Evolutionary conservation across 345 rosid species (phyloP).

Genomic region (Eutrema japonicum): DNA sequence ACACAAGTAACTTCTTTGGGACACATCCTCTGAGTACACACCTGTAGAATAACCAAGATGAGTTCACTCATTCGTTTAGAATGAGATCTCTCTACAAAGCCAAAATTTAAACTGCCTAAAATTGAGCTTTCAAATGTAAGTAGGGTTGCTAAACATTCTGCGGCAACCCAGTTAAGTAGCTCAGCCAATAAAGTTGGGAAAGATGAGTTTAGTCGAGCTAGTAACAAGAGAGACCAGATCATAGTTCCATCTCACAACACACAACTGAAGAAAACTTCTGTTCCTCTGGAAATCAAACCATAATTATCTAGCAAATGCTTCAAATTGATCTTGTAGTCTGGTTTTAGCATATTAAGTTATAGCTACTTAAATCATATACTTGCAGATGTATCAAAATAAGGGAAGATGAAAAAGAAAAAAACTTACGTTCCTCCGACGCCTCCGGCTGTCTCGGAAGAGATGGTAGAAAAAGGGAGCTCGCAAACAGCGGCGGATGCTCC

Average conservation of each 20-base stretch:
- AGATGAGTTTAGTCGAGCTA: too few relatives aligned
- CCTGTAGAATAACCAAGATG: constrained; percentile 42
- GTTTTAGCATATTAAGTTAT: background rate
- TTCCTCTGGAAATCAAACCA: constrained; percentile 16
- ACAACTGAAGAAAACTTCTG: background rate
- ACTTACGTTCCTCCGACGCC: constrained; percentile 99
- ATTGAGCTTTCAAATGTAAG: background rate
- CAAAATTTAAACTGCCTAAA: background rate
- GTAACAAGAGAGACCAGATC: background rate
- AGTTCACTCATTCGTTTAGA: background rate
- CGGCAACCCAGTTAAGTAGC: background rate
- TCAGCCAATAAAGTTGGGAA: background rate
- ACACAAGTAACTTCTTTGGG: constrained; percentile 93
- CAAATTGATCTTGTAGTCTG: background rate
- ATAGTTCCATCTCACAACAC: background rate
- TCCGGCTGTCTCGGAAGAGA: constrained; percentile 89
- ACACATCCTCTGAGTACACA: constrained; percentile 98
- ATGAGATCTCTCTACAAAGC: background rate
- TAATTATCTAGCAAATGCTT: constrained; percentile 15
- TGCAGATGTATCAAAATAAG: background rate
- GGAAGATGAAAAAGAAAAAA: background rate
- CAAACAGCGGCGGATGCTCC: constrained; percentile 94
- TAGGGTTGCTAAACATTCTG: background rate
- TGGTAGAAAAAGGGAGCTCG: constrained; percentile 89
- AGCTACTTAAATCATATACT: constrained; percentile 6